These are phyloP conservation scores for Kondoa malvinella DNA, from an alignment of 768 basidiomycete genomes.

Conservation along the genomic window DNA sequence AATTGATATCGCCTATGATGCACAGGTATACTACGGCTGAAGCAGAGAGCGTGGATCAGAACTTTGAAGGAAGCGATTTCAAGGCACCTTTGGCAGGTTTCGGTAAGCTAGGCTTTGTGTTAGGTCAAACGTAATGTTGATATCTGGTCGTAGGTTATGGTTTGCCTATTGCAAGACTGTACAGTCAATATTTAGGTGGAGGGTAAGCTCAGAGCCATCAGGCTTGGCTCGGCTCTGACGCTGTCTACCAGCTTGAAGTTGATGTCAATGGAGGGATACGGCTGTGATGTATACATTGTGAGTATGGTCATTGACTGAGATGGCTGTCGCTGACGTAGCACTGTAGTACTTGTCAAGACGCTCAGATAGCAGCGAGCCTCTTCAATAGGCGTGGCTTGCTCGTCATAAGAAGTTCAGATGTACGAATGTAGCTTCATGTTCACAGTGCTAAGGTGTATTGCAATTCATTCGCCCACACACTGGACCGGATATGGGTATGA, in stretches of 20 bases:
- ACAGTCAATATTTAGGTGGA: conserved; percentile 74
- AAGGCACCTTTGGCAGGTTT: conserved; percentile 89
- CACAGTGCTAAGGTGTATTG: too few relatives aligned
- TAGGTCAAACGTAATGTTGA: neutral
- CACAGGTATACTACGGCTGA: conserved; percentile 29
- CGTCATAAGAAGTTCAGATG: too few relatives aligned
- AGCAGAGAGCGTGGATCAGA: conserved; percentile 26
- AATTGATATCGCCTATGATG: conserved; percentile 37
- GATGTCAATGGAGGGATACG: conserved; percentile 87
- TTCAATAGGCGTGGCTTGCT: conserved; percentile 3
- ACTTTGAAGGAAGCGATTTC: conserved; percentile 52
- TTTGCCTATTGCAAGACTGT: conserved; percentile 76
- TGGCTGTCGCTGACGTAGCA: conserved; percentile 11
- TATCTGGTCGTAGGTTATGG: conserved; percentile 58
- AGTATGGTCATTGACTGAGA: neutral
- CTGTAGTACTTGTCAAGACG: conserved; percentile 15
- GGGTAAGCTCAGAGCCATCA: neutral
- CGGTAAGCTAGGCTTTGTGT: neutral
- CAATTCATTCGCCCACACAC: too few relatives aligned
- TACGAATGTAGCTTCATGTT: too few relatives aligned
- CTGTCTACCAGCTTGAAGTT: conserved; percentile 56
- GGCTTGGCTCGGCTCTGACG: conserved; percentile 8
- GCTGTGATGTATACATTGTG: conserved; percentile 4
- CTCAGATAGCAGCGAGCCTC: conserved; percentile 16
- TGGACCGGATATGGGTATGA: too few relatives aligned